Evolutionary conservation across 2,329 filamentous ascomycete genomes (phyloP).

Genomic region (Neofusicoccum laricinum): DNA sequence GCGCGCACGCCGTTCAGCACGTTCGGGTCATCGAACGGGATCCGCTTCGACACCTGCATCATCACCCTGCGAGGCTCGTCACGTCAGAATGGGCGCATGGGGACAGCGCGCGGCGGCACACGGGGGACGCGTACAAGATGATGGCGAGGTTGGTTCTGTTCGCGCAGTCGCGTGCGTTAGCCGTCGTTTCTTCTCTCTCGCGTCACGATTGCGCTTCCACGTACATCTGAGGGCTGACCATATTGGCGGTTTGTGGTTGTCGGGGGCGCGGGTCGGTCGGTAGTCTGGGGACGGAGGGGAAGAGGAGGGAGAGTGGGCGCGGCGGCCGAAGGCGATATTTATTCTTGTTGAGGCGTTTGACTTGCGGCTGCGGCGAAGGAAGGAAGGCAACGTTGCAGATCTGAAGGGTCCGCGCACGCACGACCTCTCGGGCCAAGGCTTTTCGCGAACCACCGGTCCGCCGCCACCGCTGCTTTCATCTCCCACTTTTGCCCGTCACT

Average conservation of each 20-base stretch:
- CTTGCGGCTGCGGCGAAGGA: neutral
- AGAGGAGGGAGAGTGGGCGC: neutral
- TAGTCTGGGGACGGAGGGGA: neutral
- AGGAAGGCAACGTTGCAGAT: slow-evolving; percentile 13
- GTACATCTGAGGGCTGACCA: slow-evolving; percentile 25
- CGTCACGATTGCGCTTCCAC: neutral
- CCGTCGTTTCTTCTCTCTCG: slow-evolving; percentile 19
- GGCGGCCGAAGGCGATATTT: neutral
- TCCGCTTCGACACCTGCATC: slow-evolving; percentile 97
- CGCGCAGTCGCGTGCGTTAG: slow-evolving; percentile 19
- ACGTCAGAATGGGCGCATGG: neutral
- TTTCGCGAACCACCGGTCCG: too few species aligned
- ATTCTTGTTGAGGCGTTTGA: slow-evolving; percentile 4
- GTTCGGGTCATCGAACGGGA: slow-evolving; percentile 87
- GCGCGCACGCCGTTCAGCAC: slow-evolving; percentile 63
- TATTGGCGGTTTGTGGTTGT: slow-evolving; percentile 1
- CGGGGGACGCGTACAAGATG: slow-evolving; percentile 58
- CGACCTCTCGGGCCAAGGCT: too few species aligned
- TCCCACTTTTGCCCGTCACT: too few species aligned
- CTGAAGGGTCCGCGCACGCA: neutral
- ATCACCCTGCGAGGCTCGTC: slow-evolving; percentile 51
- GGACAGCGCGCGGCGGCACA: neutral
- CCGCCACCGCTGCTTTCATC: too few species aligned
- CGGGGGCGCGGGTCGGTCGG: neutral
- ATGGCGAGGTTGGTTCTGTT: slow-evolving; percentile 85